Evolutionary conservation across 768 basidiomycete genomes (phyloP).

Genomic region (Chiua virens): DNA sequence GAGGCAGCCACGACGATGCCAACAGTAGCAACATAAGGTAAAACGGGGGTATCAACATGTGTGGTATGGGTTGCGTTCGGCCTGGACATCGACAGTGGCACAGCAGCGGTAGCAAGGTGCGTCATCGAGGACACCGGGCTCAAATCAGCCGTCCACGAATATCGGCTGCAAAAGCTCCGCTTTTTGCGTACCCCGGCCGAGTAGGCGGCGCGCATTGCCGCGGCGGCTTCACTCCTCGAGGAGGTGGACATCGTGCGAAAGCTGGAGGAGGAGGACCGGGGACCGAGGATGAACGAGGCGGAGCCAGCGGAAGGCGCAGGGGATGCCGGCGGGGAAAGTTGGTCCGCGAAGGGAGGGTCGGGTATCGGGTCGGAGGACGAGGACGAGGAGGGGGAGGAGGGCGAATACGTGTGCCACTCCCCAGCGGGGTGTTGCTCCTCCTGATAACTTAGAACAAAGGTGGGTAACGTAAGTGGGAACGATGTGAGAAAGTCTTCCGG

Average conservation of each 20-base stretch:
- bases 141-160: constrained; percentile 30
- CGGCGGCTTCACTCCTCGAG: constrained; percentile 18
- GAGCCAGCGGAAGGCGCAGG: constrained; percentile 31
- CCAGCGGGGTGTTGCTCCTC: constrained; percentile 22
- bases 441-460: constrained; percentile 32
- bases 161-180: constrained; percentile 30
- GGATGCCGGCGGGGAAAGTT: constrained; percentile 26
- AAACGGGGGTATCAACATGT: constrained; percentile 2
- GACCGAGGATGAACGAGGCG: constrained; percentile 23
- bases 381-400: constrained; percentile 31
- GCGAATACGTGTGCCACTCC: constrained; percentile 29
- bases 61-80: constrained; percentile 8
- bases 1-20: constrained; percentile 7
- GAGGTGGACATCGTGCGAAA: constrained; percentile 19
- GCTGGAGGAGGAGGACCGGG: constrained; percentile 32
- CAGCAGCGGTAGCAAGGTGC: constrained; percentile 8
- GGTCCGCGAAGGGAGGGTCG: constrained; percentile 21
- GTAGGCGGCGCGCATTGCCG: constrained; percentile 33
- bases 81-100: constrained; percentile 16
- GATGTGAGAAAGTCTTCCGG: constrained; percentile 50
- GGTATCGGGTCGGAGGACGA: constrained; percentile 29
- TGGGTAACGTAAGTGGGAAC: constrained; percentile 58
- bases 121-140: constrained; percentile 24
- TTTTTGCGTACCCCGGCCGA: constrained; percentile 34
- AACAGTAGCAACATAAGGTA: constrained; percentile 1